Percentiles rank a stretch among this genome's conserved stretches.
Conservation (phyloP, 345 rosid genomes). For the Dimocarpus longan region DNA sequence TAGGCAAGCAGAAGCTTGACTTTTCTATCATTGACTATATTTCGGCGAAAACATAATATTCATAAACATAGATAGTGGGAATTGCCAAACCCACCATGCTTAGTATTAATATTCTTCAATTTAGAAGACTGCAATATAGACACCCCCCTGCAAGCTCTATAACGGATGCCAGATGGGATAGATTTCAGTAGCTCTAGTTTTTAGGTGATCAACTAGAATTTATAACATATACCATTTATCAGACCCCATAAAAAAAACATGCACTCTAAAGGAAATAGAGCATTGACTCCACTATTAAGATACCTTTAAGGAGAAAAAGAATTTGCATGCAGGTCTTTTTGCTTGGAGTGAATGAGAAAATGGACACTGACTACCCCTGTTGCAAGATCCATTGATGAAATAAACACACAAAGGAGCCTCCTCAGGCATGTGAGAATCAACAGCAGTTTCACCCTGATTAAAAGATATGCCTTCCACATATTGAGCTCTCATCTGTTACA, state of each 20-base stretch:
- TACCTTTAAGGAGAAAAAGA: slow-evolving; percentile 74
- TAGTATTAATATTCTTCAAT: neutral
- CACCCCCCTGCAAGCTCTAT: neutral
- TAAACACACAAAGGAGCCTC: slow-evolving; percentile 56
- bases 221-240: slow-evolving; percentile 10
- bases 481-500: slow-evolving; percentile 60
- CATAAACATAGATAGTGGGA: neutral
- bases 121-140: neutral
- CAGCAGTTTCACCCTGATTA: slow-evolving; percentile 25
- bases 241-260: neutral
- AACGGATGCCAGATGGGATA: slow-evolving; percentile 4
- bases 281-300: slow-evolving; percentile 10
- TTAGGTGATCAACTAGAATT: neutral
- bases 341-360: slow-evolving; percentile 75
- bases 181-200: slow-evolving; percentile 5
- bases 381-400: slow-evolving; percentile 78
- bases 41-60: neutral
- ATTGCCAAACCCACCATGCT: neutral
- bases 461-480: slow-evolving; percentile 29
- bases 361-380: slow-evolving; percentile 62
- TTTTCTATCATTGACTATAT: neutral
- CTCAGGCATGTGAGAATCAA: slow-evolving; percentile 29
- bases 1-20: neutral
- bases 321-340: slow-evolving; percentile 67
- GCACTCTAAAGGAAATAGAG: neutral